Conservation (phyloP, 805 yeast genomes). For the Candida hungchunana region DNA sequence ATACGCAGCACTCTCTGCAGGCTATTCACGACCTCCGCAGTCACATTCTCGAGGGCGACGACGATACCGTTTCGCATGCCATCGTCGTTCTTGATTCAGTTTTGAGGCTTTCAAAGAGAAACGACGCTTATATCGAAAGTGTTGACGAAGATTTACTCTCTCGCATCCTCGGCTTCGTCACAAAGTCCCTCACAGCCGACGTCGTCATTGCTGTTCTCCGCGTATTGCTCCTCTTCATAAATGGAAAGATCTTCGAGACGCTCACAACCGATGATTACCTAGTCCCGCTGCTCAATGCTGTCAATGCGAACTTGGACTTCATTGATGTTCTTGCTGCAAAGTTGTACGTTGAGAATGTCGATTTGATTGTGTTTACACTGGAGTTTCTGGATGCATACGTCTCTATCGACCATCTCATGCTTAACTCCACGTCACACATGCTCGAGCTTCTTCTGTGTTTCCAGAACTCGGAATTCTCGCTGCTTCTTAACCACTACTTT, state of each 20-base stretch:
- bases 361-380: slow-evolving; percentile 18
- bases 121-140: slow-evolving; percentile 30
- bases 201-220: slow-evolving; percentile 40
- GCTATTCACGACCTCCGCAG: slow-evolving; percentile 34
- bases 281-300: slow-evolving; percentile 17
- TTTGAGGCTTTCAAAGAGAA: slow-evolving; percentile 42
- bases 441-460: slow-evolving; percentile 43
- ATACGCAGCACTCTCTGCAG: slow-evolving; percentile 17
- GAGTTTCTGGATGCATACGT: slow-evolving; percentile 22
- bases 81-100: slow-evolving; percentile 51
- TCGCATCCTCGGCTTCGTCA: slow-evolving; percentile 38
- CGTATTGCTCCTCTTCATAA: slow-evolving; percentile 25
- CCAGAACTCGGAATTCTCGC: slow-evolving; percentile 43
- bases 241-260: slow-evolving; percentile 23
- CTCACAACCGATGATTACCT: slow-evolving; percentile 12
- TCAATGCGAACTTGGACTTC: slow-evolving; percentile 14
- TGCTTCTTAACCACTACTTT: slow-evolving; percentile 37
- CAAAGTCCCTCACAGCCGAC: slow-evolving; percentile 35
- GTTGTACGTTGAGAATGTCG: slow-evolving; percentile 22
- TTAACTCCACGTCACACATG: slow-evolving; percentile 26
- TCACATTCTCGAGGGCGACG: slow-evolving; percentile 15
- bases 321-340: slow-evolving; percentile 18
- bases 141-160: slow-evolving; percentile 39
- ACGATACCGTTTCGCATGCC: slow-evolving; percentile 36
- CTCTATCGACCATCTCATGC: slow-evolving; percentile 16